Percentiles rank a stretch among this genome's conserved stretches.
Evolutionary conservation across 1,284 basidiomycete species (phyloP).

Genomic region (Heliocybe sulcata): DNA sequence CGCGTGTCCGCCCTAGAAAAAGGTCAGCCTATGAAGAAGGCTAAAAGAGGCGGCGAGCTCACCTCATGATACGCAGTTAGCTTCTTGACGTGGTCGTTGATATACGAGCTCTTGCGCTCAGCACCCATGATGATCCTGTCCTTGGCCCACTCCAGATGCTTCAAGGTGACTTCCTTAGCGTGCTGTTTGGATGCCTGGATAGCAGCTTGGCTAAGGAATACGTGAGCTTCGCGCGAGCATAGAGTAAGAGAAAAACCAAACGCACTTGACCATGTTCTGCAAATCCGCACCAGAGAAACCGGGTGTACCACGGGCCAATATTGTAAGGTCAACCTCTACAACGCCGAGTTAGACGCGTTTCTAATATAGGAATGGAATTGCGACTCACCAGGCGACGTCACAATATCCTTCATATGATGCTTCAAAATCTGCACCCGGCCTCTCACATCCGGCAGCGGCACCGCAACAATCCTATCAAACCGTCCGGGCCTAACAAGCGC

Average conservation of each 20-base stretch:
- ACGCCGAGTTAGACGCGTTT: background rate
- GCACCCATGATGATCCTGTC: slow-evolving; percentile 95
- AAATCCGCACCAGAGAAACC: slow-evolving; percentile 91
- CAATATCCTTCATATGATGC: slow-evolving; percentile 83
- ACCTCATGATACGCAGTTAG: slow-evolving; percentile 95
- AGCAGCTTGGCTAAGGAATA: slow-evolving; percentile 66
- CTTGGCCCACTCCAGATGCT: slow-evolving; percentile 96
- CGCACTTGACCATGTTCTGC: slow-evolving; percentile 89
- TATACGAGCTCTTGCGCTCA: slow-evolving; percentile 83
- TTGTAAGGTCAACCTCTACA: slow-evolving; percentile 71
- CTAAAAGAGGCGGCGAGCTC: background rate
- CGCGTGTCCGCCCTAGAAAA: slow-evolving; percentile 78
- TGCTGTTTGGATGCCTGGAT: slow-evolving; percentile 87
- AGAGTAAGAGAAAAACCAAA: slow-evolving; percentile 12
- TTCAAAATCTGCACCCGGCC: slow-evolving; percentile 85
- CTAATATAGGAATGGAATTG: background rate
- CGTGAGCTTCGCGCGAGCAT: slow-evolving; percentile 1
- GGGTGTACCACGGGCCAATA: slow-evolving; percentile 86
- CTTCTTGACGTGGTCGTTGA: slow-evolving; percentile 78
- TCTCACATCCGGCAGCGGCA: slow-evolving; percentile 83
- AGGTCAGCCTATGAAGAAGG: background rate
- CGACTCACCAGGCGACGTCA: slow-evolving; percentile 47
- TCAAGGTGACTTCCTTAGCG: slow-evolving; percentile 61
- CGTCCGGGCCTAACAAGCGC: slow-evolving; percentile 91
- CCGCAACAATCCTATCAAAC: slow-evolving; percentile 88